phyloP scores from a whole-genome alignment of 2,329 filamentous ascomycete species.

The Arthroderma sp. region DNA sequence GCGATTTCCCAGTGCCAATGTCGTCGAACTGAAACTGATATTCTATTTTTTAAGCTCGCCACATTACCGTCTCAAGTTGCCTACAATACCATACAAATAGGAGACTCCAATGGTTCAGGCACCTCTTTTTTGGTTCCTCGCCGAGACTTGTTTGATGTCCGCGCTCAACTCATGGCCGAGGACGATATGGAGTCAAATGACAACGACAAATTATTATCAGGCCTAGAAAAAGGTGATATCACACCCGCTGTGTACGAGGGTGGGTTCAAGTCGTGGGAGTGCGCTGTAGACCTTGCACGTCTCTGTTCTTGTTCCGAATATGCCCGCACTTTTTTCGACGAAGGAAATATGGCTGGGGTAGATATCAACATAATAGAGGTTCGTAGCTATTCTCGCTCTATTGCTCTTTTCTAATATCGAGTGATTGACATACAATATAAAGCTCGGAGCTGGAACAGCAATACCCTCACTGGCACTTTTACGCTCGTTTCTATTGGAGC shows the following conservation, averaged over 20 bases:
- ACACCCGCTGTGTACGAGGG: constrained; percentile 51
- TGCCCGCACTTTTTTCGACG: constrained; percentile 5
- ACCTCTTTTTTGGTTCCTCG: constrained; percentile 32
- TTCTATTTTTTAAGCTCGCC: constrained; percentile 31
- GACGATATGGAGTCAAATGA: constrained; percentile 27
- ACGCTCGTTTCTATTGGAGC: constrained; percentile 21
- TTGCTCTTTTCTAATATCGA: not conserved
- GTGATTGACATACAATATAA: not conserved
- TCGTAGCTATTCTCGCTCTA: constrained; percentile 1
- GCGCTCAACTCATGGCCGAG: constrained; percentile 51
- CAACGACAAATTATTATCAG: constrained; percentile 32
- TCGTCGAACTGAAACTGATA: not conserved
- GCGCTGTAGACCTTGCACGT: constrained; percentile 44
- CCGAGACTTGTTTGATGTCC: constrained; percentile 50
- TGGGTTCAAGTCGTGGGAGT: constrained; percentile 58
- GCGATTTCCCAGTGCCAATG: constrained; percentile 1
- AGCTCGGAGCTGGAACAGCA: constrained; percentile 52
- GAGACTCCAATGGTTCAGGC: constrained; percentile 6
- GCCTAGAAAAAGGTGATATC: constrained; percentile 44
- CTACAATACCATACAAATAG: constrained; percentile 40
- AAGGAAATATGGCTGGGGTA: constrained; percentile 3
- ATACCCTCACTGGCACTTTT: constrained; percentile 45
- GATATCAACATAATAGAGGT: constrained; percentile 33
- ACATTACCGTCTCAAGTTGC: constrained; percentile 47
- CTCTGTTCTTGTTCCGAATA: constrained; percentile 1